These are phyloP conservation scores for Xerocomus cyaneibrunnescens DNA, from an alignment of 1,284 basidiomycete genomes.

Conservation along the genomic window DNA sequence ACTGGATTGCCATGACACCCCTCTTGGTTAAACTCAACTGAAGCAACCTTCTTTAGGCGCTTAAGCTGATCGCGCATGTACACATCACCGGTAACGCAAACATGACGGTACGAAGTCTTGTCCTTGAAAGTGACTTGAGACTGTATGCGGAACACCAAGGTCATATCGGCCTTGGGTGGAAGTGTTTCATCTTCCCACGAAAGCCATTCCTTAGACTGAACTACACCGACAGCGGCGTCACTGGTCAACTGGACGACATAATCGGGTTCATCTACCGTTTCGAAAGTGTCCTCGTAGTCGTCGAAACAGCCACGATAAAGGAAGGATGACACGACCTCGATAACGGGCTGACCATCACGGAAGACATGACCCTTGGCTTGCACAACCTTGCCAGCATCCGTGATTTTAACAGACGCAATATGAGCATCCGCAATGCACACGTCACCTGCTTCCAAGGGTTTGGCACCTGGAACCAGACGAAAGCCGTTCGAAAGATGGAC, in stretches of 20 bases:
- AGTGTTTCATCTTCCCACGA: constrained; percentile 87
- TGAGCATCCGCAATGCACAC: constrained; percentile 87
- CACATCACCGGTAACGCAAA: constrained; percentile 82
- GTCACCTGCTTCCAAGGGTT: constrained; percentile 82
- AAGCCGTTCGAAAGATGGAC: constrained; percentile 98
- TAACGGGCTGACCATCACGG: constrained; percentile 75
- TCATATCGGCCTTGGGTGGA: constrained; percentile 77
- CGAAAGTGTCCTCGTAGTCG: constrained; percentile 96
- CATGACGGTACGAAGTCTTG: constrained; percentile 81
- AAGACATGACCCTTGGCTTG: constrained; percentile 88
- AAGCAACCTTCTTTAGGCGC: constrained; percentile 84
- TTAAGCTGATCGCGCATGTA: constrained; percentile 87
- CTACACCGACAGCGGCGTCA: constrained; percentile 84
- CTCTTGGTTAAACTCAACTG: constrained; percentile 84
- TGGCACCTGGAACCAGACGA: constrained; percentile 79
- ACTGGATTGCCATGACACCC: constrained; percentile 93
- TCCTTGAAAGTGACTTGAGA: constrained; percentile 91
- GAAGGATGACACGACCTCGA: constrained; percentile 95
- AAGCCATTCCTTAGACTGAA: constrained; percentile 98
- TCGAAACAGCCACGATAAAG: constrained; percentile 93
- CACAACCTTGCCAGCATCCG: constrained; percentile 91
- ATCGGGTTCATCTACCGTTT: constrained; percentile 85
- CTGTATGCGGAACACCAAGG: constrained; percentile 86
- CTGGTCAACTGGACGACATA: constrained; percentile 78
- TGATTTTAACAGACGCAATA: constrained; percentile 89